Base-by-base conservation (phyloP, 1,284 basidiomycete genomes). In the Fereydounia khargensis region DNA sequence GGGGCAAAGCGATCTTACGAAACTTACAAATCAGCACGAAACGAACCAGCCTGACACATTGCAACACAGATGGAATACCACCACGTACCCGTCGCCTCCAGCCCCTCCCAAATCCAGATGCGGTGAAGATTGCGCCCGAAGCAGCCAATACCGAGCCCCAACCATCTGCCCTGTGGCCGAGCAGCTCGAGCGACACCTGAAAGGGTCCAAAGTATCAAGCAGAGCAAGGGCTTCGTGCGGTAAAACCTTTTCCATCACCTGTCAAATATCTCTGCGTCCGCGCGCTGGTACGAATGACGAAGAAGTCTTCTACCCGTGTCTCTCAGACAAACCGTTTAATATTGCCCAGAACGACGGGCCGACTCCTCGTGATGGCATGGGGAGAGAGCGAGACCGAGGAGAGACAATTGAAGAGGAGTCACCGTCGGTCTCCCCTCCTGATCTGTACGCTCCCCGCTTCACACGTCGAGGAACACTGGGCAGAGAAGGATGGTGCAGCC, bases 371-470 rank as follows among this genome's bases (percentile, higher is more conserved):
- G 32, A 33, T 8, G 32, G 32, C 20, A 10, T 28, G 10, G n/a
- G n/a, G n/a, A n/a, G n/a, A n/a, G 28, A 31, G 28, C 28, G 17
- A 16, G 28, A 31, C 28, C 13, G 5, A 5, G 17, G 2, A 17
- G 46, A 33, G 11, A 30, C 17, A 5, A 35, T 37, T 10, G 38
- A 33, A 11, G 16, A 42, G 14, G 33, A 35, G 33, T 33, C 34
- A 8, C 13, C 11, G 8, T 42, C 28, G 28, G 28, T 48, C 16
- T 48, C 42, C 31, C 35, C 46, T 17, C 34, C 39, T 6, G 46
- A 48, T 18, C 46, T 48, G 17, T 48, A 48, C 35, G 47, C 47
- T 1, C 40, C 47, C 9, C 40, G 47, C n/a, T 39, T 43, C 24
- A 49, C 47, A 7, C 40, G 47, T 7, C 21, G 41, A 3, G 47